A percentile compares a stretch with the other conserved stretches of the same genome.
These are phyloP conservation scores for Pythium utonaiense DNA, from an alignment of 352 stramenopile species.

Conservation along the genomic window DNA sequence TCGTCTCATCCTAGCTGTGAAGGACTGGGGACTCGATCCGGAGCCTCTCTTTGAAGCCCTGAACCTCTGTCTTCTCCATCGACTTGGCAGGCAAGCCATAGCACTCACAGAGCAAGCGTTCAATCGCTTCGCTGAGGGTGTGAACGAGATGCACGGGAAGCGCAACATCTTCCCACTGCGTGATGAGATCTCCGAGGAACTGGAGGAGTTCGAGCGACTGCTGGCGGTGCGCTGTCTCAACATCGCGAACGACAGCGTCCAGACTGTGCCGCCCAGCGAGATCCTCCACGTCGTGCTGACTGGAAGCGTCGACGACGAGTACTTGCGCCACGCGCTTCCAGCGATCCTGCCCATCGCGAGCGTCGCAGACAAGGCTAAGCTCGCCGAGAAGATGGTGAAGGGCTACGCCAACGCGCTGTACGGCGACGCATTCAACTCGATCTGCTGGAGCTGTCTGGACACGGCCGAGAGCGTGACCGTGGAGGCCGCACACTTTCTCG, in stretches of 20 bases:
- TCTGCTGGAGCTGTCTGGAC: conserved; percentile 74
- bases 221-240: conserved; percentile 61
- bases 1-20: conserved; percentile 50
- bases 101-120: conserved; percentile 46
- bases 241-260: conserved; percentile 36
- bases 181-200: conserved; percentile 64
- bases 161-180: conserved; percentile 44
- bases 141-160: conserved; percentile 58
- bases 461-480: conserved; percentile 59
- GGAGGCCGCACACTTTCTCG: conserved; percentile 57
- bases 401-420: conserved; percentile 52
- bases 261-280: conserved; percentile 46
- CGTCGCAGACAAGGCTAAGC: conserved; percentile 48
- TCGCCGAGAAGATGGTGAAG: conserved; percentile 46
- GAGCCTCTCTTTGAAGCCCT: conserved; percentile 62
- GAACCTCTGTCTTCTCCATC: conserved; percentile 57
- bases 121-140: conserved; percentile 39
- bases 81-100: conserved; percentile 38
- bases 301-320: conserved; percentile 48
- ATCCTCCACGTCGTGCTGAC: conserved; percentile 58
- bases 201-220: conserved; percentile 64
- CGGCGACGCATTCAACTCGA: conserved; percentile 53
- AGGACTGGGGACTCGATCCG: conserved; percentile 68
- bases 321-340: conserved; percentile 54
- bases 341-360: conserved; percentile 57